Evolutionary conservation across 2,329 filamentous ascomycete genomes (phyloP), one percentile per base, ranked within the genome.

Genomic region (Fusarium globosum): DNA sequence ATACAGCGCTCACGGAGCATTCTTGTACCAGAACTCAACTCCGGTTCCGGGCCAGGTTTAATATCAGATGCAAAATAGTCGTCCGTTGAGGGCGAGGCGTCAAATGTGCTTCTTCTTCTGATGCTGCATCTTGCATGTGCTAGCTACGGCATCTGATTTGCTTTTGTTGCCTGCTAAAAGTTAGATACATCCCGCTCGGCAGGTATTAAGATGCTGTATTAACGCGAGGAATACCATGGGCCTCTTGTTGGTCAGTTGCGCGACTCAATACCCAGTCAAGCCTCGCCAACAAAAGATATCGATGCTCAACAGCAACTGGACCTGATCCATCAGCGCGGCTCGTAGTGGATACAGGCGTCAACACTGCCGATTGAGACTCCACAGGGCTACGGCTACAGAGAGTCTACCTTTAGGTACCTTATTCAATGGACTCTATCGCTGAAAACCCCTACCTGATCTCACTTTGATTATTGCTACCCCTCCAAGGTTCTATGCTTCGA

Each of bases 321-420:
- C 3, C 30, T 26, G 30, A 49, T 35, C 59, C 67, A 38, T 53
- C 70, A 60, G 61, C 61, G 70, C 61, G 72, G 70, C 74, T 77
- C 71, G 61, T 68, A 23, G 61, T 73, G 71, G 65, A 70, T 63
- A 61, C 72, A 72, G 57, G 59, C 62, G 64, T 69, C 56, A 43
- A 69, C 26, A 65, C 45, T 69, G 41, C 59, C 49, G 43, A 57
- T 28, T 55, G 23, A n/a, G 43, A 48, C 48, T 36, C 58, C 65
- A 68, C 70, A 60, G 48, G 30, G 51, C 43, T 57, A 26, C 33
- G 26, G 30, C 28, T 49, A 36, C 30, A 52, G 49, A 45, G 63
- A 23, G 35, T 28, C 45, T 62, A 49, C 20, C 21, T n/a, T 21
- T 30, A 4, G 9, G 3, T 30, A 45, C 41, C n/a, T 43, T 23